These are phyloP conservation scores for Coemansia sp. DNA, from an alignment of 192 early-diverging fungal species.

Conservation along the genomic window DNA sequence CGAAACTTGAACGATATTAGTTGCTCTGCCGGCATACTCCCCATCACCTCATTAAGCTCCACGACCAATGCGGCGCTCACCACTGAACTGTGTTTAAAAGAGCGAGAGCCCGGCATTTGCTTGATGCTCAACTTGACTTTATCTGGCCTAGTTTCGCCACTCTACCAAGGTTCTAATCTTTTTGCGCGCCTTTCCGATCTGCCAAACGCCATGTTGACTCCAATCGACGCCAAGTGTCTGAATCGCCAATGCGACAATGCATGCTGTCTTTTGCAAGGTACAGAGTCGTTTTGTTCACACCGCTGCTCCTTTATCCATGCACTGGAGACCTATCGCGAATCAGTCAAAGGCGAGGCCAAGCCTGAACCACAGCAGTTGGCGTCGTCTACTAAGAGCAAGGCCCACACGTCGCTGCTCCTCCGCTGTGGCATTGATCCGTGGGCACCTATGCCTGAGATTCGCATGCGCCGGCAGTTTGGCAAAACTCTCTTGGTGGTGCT, in stretches of 20 bases:
- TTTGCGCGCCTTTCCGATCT: not conserved
- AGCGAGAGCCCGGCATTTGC: not conserved
- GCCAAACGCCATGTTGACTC: not conserved
- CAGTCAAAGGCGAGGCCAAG: not conserved
- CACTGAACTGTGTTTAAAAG: not conserved
- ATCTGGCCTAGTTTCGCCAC: not conserved
- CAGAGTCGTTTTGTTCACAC: slow-evolving; percentile 19
- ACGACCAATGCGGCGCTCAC: not conserved
- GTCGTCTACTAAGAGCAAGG: not conserved
- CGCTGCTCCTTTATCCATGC: slow-evolving; percentile 19
- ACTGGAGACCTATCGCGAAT: slow-evolving; percentile 12
- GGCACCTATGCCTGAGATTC: slow-evolving; percentile 16
- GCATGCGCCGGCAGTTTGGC: slow-evolving; percentile 17
- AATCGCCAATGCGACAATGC: not conserved
- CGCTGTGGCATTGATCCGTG: slow-evolving; percentile 35
- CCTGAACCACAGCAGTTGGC: not conserved
- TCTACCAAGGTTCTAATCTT: not conserved
- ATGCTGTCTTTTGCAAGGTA: not conserved
- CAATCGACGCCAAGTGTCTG: not conserved
- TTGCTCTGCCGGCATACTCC: not conserved
- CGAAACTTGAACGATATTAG: not conserved
- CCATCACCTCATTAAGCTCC: not conserved
- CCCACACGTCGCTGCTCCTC: slow-evolving; percentile 25
- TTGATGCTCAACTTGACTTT: not conserved
- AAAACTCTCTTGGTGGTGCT: slow-evolving; percentile 14